phyloP scores from a whole-genome alignment of 179 eudicot species.

The Beta corolliflora region DNA sequence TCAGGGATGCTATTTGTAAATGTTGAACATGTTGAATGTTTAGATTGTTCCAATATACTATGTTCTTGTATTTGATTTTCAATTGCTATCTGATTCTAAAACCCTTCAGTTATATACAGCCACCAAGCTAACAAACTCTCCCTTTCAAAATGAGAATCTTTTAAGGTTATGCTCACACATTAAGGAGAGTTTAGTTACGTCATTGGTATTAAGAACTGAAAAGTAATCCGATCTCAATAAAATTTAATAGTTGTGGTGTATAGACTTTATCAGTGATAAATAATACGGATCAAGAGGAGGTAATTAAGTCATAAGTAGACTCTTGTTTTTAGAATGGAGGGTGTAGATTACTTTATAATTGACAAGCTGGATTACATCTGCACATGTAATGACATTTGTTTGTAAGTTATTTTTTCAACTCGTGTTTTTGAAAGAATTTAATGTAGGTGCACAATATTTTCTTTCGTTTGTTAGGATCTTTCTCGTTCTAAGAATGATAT shows the following conservation, averaged over 20 bases:
- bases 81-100: not conserved
- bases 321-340: no score
- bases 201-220: no score
- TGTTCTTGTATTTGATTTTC: not conserved
- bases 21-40: not conserved
- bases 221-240: no score
- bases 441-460: not conserved
- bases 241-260: no score
- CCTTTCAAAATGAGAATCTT: no score
- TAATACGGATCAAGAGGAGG: no score
- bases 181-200: no score
- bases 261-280: no score
- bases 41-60: not conserved
- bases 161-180: no score
- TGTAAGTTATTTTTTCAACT: not conserved
- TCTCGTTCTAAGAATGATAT: not conserved
- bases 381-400: not conserved
- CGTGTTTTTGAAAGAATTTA: not conserved
- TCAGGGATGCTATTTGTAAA: not conserved
- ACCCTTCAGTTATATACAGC: no score
- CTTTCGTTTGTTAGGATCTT: not conserved
- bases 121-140: no score
- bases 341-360: not conserved
- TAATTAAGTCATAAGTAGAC: no score
- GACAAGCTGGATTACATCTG: not conserved